Conservation (phyloP, 768 basidiomycete species). For the Agaricus subrufescens region DNA sequence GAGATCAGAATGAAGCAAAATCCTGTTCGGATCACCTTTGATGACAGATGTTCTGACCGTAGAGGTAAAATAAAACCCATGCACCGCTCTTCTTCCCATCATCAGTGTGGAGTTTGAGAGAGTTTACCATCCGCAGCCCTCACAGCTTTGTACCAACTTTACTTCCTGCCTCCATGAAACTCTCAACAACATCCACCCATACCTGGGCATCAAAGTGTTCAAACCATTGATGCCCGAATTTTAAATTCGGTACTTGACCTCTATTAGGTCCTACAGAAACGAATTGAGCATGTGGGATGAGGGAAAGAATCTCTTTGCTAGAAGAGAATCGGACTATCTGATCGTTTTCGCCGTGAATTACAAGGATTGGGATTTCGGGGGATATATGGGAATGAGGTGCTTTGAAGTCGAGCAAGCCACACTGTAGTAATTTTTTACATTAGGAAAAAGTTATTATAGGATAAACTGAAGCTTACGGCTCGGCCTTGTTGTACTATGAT, state of each 20-base stretch:
- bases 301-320: slow-evolving; percentile 7
- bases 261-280: slow-evolving; percentile 21
- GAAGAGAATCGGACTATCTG: slow-evolving; percentile 27
- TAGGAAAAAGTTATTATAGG: background rate
- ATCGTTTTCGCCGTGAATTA: no score
- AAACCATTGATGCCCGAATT: slow-evolving; percentile 41
- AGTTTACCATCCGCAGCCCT: background rate
- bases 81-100: no score
- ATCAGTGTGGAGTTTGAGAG: no score
- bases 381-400: no score
- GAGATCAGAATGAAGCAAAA: no score
- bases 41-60: no score
- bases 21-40: no score
- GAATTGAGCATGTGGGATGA: no score
- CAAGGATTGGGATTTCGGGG: no score
- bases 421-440: background rate
- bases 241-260: slow-evolving; percentile 30
- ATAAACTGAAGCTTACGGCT: no score
- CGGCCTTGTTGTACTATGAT: no score
- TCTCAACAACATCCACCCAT: slow-evolving; percentile 34
- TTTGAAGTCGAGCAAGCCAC: background rate
- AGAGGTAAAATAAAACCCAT: no score
- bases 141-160: background rate
- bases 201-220: slow-evolving; percentile 39
- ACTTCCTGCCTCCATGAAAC: slow-evolving; percentile 18